A percentile compares a stretch with the other conserved stretches of the same genome.
Conservation (phyloP, 176 grass and related monocot species). For the Bromus sterilis region DNA sequence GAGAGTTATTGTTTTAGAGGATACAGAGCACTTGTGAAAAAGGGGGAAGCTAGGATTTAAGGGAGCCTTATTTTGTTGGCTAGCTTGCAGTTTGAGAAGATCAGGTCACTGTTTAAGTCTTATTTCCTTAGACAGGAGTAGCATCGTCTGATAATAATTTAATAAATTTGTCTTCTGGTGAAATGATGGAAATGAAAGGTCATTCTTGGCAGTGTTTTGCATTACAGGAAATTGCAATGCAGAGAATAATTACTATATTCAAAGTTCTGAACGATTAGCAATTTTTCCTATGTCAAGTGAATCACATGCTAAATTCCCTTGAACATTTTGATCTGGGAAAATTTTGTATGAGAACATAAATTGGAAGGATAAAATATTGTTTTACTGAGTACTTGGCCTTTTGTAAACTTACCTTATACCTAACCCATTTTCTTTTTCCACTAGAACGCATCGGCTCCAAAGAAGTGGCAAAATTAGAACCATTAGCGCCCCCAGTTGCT, state of each 20-base stretch:
- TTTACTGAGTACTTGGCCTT: background rate
- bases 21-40: background rate
- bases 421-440: constrained; percentile 1
- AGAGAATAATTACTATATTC: background rate
- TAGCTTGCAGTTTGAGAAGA: background rate
- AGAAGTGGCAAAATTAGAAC: constrained; percentile 4
- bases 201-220: background rate
- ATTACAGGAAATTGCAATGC: background rate
- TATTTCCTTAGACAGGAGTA: background rate
- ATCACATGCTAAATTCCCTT: background rate
- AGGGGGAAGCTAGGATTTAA: background rate
- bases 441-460: constrained; percentile 25
- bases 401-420: background rate
- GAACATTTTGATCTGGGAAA: background rate
- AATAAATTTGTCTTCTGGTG: background rate
- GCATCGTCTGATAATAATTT: too few species aligned
- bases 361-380: background rate
- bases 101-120: background rate
- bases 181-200: background rate
- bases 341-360: background rate
- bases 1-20: background rate
- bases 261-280: background rate
- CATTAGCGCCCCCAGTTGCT: background rate
- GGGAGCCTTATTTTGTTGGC: background rate
- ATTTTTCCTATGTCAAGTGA: background rate